Evolutionary conservation across 306 rosid genomes (phyloP), one percentile per base, ranked within the genome.

Genomic region (Rosa rugosa): DNA sequence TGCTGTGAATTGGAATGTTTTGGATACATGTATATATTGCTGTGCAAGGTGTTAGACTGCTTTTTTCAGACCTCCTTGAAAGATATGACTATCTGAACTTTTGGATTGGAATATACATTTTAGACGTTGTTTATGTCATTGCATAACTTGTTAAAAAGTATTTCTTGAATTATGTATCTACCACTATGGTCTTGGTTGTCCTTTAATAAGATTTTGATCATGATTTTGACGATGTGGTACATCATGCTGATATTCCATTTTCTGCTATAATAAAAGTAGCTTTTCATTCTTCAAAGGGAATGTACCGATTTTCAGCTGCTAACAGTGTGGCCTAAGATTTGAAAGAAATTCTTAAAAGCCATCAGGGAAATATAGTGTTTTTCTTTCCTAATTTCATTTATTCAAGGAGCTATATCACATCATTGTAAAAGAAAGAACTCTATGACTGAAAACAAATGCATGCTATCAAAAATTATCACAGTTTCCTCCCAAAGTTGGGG

Each of bases 1-100:
- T 72, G 16, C 44, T 59, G 54, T 23, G 16, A 17, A 72, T 62
- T 79, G 66, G 56, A 72, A 36, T 50, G 22, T 14, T 57, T 59
- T 57, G 44, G 31, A 16, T 4, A 50, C 6, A 56, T 60, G 36
- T 18, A 7, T 45, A 5, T 66, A 17, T 66, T 53, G n/a, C 47
- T 80, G 54, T 2, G 54, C 20, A 41, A 42, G 23, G 62, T 20
- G 14, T 73, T 65, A 25, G 11, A 60, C 25, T 40, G 73, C 23
- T 18, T 50, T 17, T 45, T 38, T 45, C 45, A 46, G 16, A 49
- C 20, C 38, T 31, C 17, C 14, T 63, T 23, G 47, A 41, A 25
- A 9, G 25, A 42, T 42, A 51, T 65, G 27, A 5, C 42, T 25
- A 36, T 60, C 56, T 47, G 57, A 11, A 50, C 62, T 50, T 9